Base-by-base conservation (phyloP, 805 yeast species). In the Metschnikowia shivogae region DNA sequence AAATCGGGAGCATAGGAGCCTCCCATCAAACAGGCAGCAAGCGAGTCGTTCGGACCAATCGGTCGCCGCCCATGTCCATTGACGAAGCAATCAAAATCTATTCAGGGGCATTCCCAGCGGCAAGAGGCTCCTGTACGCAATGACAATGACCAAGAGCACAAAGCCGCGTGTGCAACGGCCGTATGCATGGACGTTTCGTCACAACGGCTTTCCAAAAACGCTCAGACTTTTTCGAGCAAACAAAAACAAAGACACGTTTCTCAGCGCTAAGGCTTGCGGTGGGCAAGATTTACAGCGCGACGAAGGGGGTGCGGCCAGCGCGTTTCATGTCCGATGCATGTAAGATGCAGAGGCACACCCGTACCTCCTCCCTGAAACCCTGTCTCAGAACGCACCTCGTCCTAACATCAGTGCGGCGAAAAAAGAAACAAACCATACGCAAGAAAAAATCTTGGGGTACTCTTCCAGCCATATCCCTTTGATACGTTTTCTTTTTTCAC, bases 241-340 rank as follows among this genome's bases (percentile, higher is more conserved):
- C 26, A 22, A 8, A 36, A 17, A 36, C 31, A 27, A 9, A 14
- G 14, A 0, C 28, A 13, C 26, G 39, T 13, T 12, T 11, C n/a
- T 14, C 22, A 36, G 20, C 11, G 39, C 32, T 9, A 11, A 36
- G 6, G 14, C 22, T 36, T 36, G 39, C 24, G 14, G 9, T 22
- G 22, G 22, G 39, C 31, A 30, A 27, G 30, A 13, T 14, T 14
- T 26, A 17, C 10, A 6, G 14, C 41, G 41, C 36, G 35, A 22
- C 30, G 30, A 39, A 39, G 42, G 42, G 29, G 42, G 17, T 22
- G 20, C 24, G 10, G n/a, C 14, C 5, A 30, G 42, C 42, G 35
- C 30, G 34, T 39, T 39, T 39, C 6, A 17, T 39, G n/a, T 28
- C 11, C 11, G 28, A 22, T 24, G 34, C 30, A 31, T 31, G 42